Base-by-base conservation (phyloP, 108 stramenopile species). In the Pseudonitzschia multiseries region DNA sequence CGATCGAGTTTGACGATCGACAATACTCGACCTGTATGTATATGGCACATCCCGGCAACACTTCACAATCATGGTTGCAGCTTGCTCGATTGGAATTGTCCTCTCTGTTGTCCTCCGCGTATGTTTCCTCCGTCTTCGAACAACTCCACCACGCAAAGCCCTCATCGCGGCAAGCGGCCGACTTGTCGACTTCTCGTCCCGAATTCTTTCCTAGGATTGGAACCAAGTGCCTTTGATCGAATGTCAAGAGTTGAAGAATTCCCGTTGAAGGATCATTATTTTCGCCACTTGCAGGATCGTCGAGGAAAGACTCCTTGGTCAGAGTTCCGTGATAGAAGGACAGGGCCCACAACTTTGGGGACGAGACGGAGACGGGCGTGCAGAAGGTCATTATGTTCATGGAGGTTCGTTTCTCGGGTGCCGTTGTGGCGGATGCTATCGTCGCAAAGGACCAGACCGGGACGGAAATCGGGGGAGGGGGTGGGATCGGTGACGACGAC, bases 331-430 rank as follows among this genome's bases (percentile, higher is more conserved):
- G 76, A 60, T 85, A 86, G 13, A 89, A 76, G 1, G 82, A 80
- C 44, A 86, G 50, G 12, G 81, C 80, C 79, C 79, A 89, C 43
- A 84, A 46, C 50, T 82, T 88, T 15, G 85, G 82, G n/a, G 70
- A 70, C 13, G 61, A 62, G 0, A 84, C 73, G 10, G 88, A 86
- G 26, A 88, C 83, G 14, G 83, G 78, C 10, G 82, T 89, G 44
- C 71, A 81, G 67, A 77, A 89, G 21, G 88, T 89, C 36, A 89
- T 62, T 28, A 89, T 89, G 54, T 82, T 85, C 88, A 89, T 89
- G 76, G 83, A 72, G 0, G 84, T 83, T 61, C 1, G 69, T 14
- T 17, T 57, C 8, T 53, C 51, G 26, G n/a, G 56, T n/a, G n/a
- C n/a, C 36, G 33, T 13, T 27, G 21, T 57, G 29, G 69, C 24